Evolutionary conservation across 1,284 basidiomycete species (phyloP).

Genomic region (Takashimella koratensis): DNA sequence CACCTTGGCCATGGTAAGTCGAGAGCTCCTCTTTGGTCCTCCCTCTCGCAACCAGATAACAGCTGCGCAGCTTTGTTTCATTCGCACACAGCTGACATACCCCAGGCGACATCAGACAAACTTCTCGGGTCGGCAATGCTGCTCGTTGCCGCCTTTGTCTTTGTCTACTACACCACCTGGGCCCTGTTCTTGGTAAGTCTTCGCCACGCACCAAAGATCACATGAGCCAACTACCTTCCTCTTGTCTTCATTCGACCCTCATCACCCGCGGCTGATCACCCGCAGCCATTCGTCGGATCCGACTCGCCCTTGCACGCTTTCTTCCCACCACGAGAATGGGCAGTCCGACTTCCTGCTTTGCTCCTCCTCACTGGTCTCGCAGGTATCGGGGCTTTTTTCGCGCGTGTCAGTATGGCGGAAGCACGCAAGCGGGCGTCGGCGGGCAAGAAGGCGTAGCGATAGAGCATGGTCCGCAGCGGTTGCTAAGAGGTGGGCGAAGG

Average conservation of each 20-base stretch:
- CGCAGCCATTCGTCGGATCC: constrained; percentile 76
- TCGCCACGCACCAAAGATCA: background rate
- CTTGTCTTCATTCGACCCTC: background rate
- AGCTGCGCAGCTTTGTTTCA: too few species aligned
- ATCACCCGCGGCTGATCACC: constrained; percentile 3
- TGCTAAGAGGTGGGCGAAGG: background rate
- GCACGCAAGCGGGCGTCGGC: constrained; percentile 51
- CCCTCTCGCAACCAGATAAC: too few species aligned
- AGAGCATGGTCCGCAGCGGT: too few species aligned
- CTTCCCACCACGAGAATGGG: constrained; percentile 89
- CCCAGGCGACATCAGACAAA: constrained; percentile 74
- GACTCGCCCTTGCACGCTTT: constrained; percentile 67
- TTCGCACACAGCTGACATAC: background rate
- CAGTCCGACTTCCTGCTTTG: constrained; percentile 76
- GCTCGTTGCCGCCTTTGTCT: constrained; percentile 67
- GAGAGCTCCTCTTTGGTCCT: too few species aligned
- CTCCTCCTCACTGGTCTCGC: constrained; percentile 72
- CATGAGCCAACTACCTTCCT: background rate
- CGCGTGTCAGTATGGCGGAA: constrained; percentile 69
- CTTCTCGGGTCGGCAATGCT: constrained; percentile 74
- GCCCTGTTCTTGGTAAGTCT: constrained; percentile 72
- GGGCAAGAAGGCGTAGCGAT: constrained; percentile 37
- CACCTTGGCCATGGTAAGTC: too few species aligned
- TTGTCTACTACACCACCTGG: constrained; percentile 88
- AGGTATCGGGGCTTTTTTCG: constrained; percentile 73